A percentile compares a stretch with the other conserved stretches of the same genome.
These are phyloP conservation scores for Barnettozyma sucrosica DNA, from an alignment of 805 yeast genomes.

Conservation along the genomic window DNA sequence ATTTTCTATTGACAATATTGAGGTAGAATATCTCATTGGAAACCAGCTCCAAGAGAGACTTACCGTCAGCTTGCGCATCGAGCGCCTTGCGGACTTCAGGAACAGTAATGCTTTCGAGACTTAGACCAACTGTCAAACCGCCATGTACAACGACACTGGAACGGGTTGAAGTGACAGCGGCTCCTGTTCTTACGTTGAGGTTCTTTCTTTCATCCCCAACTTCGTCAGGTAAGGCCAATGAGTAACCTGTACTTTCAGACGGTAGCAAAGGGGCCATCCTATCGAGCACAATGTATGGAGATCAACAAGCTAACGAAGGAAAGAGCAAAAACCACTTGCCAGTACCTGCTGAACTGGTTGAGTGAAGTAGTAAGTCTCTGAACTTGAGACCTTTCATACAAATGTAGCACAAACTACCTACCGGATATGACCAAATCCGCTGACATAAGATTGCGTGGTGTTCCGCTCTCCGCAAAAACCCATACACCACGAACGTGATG, in stretches of 20 bases:
- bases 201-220: slow-evolving; percentile 44
- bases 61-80: slow-evolving; percentile 1
- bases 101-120: slow-evolving; percentile 11
- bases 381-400: neutral
- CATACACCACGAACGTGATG: neutral
- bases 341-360: neutral
- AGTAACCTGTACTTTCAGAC: slow-evolving; percentile 55
- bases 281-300: neutral
- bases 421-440: neutral
- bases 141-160: slow-evolving; percentile 62
- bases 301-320: neutral
- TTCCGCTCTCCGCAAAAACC: neutral
- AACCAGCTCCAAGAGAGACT: slow-evolving; percentile 24
- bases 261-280: slow-evolving; percentile 60
- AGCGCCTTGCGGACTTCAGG: slow-evolving; percentile 14
- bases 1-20: slow-evolving; percentile 50
- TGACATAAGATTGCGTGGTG: neutral
- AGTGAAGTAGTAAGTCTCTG: neutral
- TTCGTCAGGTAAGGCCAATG: slow-evolving; percentile 49
- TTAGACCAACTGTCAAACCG: slow-evolving; percentile 56
- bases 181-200: slow-evolving; percentile 62
- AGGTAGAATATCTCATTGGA: slow-evolving; percentile 62
- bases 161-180: slow-evolving; percentile 50
- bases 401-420: neutral
- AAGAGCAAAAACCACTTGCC: neutral